phyloP scores from a whole-genome alignment of 257 asterid genomes.

The Jaltomata sinuosa region DNA sequence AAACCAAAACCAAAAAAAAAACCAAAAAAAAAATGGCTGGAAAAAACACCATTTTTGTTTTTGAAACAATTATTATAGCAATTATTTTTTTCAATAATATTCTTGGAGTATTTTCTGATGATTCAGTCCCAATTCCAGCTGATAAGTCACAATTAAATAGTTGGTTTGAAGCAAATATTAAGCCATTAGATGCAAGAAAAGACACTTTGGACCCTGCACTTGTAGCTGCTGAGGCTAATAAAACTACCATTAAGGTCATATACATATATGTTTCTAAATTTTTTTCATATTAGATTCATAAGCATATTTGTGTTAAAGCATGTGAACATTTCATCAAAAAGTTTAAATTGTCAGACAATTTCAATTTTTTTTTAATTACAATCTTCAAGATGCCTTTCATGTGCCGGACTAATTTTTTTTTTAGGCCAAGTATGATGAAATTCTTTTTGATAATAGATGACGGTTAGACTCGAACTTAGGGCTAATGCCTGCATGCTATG shows the following conservation, averaged over 20 bases:
- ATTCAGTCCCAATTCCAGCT: conserved; percentile 22
- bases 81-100: conserved; percentile 11
- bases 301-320: background rate
- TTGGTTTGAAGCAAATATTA: conserved; percentile 44
- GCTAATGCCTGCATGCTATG: background rate
- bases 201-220: conserved; percentile 17
- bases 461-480: background rate
- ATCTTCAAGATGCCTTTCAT: background rate
- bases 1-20: background rate
- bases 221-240: conserved; percentile 19
- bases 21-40: background rate
- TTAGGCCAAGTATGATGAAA: background rate
- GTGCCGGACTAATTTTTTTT: background rate
- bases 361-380: background rate
- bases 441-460: background rate
- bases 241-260: conserved; percentile 28
- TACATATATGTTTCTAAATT: no score
- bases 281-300: background rate
- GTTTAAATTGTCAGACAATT: background rate
- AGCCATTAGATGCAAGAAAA: background rate
- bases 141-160: conserved; percentile 15
- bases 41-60: background rate
- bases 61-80: background rate
- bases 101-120: conserved; percentile 9
- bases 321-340: background rate